phyloP scores from a whole-genome alignment of 441 rosid genomes.

The Pelargonium myrrhifolium region DNA sequence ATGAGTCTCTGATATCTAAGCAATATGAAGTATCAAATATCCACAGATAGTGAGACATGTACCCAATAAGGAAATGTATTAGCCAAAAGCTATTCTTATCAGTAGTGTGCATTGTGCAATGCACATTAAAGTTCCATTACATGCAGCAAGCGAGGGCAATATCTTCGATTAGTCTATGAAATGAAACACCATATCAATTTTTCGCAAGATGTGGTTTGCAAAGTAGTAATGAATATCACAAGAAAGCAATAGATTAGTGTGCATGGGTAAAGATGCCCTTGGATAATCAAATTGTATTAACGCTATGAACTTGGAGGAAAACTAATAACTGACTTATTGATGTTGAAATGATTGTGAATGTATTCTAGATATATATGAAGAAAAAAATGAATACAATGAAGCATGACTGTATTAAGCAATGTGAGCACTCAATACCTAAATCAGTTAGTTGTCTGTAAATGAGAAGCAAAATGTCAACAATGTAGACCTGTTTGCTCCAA shows the following conservation, averaged over 20 bases:
- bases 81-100: not conserved
- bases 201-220: not conserved
- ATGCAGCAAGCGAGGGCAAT: not conserved
- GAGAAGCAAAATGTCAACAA: slow-evolving; percentile 46
- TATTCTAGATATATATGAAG: not conserved
- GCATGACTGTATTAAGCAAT: slow-evolving; percentile 17
- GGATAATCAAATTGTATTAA: not conserved
- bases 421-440: slow-evolving; percentile 39
- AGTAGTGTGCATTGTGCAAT: not conserved
- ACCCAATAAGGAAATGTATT: not conserved
- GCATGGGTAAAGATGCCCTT: not conserved
- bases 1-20: not conserved
- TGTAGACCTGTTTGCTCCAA: slow-evolving; percentile 93
- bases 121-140: not conserved
- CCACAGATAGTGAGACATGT: not conserved
- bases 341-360: not conserved
- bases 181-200: not conserved
- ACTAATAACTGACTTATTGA: not conserved
- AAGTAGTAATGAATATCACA: not conserved
- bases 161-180: not conserved
- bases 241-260: not conserved
- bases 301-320: not conserved
- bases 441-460: slow-evolving; percentile 40
- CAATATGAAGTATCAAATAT: not conserved
- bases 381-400: not conserved